Evolutionary conservation across 768 basidiomycete species (phyloP).

Genomic region (Amanita pseudoporphyria): DNA sequence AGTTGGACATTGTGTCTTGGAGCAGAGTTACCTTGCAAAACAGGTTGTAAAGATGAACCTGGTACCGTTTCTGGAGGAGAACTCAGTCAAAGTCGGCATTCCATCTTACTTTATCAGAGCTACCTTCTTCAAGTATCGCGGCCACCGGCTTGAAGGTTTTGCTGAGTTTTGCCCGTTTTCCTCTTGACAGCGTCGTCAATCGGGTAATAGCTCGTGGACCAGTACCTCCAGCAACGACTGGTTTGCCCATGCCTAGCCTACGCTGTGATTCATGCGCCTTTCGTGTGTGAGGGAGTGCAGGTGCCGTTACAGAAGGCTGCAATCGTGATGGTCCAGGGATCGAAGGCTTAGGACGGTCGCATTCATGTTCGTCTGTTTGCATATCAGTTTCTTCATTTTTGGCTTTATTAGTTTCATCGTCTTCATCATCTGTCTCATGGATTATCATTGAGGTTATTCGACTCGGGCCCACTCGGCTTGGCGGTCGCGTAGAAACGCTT

Average conservation of each 20-base stretch:
- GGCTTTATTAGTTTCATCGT: constrained; percentile 14
- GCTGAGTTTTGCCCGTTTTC: constrained; percentile 40
- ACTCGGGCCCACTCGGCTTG: constrained; percentile 30
- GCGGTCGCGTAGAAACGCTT: constrained; percentile 22
- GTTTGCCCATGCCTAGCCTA: constrained; percentile 63
- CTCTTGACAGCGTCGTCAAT: constrained; percentile 39
- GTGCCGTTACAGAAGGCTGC: constrained; percentile 17
- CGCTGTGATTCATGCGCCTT: constrained; percentile 69
- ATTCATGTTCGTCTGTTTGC: neutral
- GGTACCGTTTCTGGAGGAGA: constrained; percentile 14
- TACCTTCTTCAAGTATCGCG: constrained; percentile 29
- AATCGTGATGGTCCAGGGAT: constrained; percentile 8
- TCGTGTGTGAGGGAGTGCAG: constrained; percentile 37
- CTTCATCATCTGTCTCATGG: constrained; percentile 40
- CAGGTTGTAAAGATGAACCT: constrained; percentile 8
- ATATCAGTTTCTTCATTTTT: neutral
- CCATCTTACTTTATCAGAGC: constrained; percentile 35
- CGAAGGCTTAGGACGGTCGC: neutral
- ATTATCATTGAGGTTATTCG: constrained; percentile 37
- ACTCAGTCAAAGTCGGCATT: neutral
- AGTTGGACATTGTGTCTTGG: neutral
- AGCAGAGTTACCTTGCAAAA: neutral
- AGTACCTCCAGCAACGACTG: constrained; percentile 51
- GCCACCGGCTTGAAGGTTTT: constrained; percentile 42
- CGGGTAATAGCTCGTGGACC: constrained; percentile 61